A percentile compares a stretch with the other conserved stretches of the same genome.
Conservation (phyloP, 495 filamentous ascomycete genomes). For the Aspergillus cavernicola region DNA sequence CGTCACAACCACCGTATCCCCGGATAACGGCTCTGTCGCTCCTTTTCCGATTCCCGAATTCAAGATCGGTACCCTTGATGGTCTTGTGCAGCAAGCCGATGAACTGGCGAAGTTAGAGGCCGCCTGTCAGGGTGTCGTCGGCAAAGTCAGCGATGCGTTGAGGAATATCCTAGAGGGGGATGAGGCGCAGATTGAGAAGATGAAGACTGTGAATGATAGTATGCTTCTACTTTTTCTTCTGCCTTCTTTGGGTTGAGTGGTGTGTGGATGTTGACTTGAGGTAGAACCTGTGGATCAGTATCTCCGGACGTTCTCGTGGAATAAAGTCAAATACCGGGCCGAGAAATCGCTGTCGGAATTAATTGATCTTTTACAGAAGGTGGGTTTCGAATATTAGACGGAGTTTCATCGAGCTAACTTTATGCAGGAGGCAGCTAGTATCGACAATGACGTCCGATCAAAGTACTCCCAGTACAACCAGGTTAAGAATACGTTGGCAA, state of each 20-base stretch:
- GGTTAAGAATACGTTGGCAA: conserved; percentile 73
- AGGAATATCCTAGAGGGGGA: conserved; percentile 75
- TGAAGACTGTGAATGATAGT: conserved; percentile 97
- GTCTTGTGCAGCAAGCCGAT: conserved; percentile 94
- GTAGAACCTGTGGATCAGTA: conserved; percentile 92
- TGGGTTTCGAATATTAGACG: conserved; percentile 25
- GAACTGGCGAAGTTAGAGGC: conserved; percentile 84
- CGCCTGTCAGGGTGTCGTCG: conserved; percentile 75
- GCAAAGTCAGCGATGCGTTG: conserved; percentile 84
- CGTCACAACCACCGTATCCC: conserved; percentile 64
- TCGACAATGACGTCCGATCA: conserved; percentile 89
- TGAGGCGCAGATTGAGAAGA: conserved; percentile 73
- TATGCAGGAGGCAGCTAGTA: conserved; percentile 70
- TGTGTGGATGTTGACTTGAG: conserved; percentile 14
- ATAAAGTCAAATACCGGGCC: conserved; percentile 92
- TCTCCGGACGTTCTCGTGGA: conserved; percentile 85
- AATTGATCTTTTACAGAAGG: conserved; percentile 82
- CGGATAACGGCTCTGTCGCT: conserved; percentile 71
- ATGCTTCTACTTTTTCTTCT: conserved; percentile 29
- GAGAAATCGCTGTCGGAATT: conserved; percentile 84
- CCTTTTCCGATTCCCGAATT: conserved; percentile 86
- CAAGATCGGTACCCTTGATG: conserved; percentile 96
- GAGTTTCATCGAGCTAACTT: not conserved
- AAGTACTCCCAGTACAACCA: conserved; percentile 92
- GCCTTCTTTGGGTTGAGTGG: not conserved